These are phyloP conservation scores for Umbelopsis sp. DNA, from an alignment of 371 early-diverging fungal species.

Conservation along the genomic window DNA sequence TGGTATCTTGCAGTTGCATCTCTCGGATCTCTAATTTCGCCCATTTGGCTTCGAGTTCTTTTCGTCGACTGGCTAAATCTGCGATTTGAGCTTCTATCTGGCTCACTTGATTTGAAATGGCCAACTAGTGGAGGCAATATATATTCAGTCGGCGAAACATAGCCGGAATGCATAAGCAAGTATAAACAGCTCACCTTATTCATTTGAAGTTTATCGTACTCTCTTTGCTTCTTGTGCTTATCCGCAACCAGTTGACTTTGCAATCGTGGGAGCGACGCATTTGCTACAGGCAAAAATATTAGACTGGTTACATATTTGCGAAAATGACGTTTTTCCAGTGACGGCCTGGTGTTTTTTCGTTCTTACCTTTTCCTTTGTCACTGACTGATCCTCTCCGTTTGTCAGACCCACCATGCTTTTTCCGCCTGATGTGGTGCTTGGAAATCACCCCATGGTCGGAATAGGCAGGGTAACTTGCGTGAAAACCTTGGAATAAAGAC, in stretches of 20 bases:
- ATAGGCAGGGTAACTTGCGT: constrained; percentile 58
- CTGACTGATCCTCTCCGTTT: constrained; percentile 8
- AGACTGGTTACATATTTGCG: not conserved
- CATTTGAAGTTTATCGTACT: constrained; percentile 54
- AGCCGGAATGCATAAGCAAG: too few species aligned
- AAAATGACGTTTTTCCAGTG: too few species aligned
- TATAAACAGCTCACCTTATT: constrained; percentile 42
- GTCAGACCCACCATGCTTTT: constrained; percentile 31
- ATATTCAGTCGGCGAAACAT: constrained; percentile 13
- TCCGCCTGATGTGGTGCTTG: constrained; percentile 39
- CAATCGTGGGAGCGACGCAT: constrained; percentile 17
- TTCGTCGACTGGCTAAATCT: constrained; percentile 55
- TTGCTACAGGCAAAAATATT: not conserved
- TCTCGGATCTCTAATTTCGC: constrained; percentile 61
- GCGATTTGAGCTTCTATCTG: constrained; percentile 66
- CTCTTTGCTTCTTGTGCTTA: constrained; percentile 53
- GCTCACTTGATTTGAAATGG: constrained; percentile 57
- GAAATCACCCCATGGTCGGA: constrained; percentile 36
- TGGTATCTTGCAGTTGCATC: constrained; percentile 52
- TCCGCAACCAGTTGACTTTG: constrained; percentile 38
- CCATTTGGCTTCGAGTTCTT: constrained; percentile 55
- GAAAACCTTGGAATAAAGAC: constrained; percentile 67
- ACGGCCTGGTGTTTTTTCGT: not conserved
- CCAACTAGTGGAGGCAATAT: constrained; percentile 30
- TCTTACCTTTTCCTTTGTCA: constrained; percentile 16